phyloP scores from a whole-genome alignment of 2,329 filamentous ascomycete genomes.

The Didymella lethalis region DNA sequence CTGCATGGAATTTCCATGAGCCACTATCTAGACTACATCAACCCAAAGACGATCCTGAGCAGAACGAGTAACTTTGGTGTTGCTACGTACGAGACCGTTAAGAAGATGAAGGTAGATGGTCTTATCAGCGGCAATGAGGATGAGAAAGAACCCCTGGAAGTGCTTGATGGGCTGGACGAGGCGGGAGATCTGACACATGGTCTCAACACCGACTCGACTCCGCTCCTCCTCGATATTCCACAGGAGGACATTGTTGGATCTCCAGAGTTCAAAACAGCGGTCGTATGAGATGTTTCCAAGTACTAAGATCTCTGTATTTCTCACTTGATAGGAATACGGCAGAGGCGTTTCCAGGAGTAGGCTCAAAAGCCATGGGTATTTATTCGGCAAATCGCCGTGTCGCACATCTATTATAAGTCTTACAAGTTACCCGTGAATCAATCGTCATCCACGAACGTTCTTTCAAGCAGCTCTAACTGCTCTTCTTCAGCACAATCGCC shows the following conservation, averaged over 20 bases:
- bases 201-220: not conserved
- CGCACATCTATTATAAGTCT: constrained; percentile 14
- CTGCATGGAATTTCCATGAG: constrained; percentile 27
- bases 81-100: constrained; percentile 28
- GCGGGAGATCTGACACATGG: not conserved
- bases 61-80: constrained; percentile 30
- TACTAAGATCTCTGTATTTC: not conserved
- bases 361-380: constrained; percentile 16
- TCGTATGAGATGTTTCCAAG: not conserved
- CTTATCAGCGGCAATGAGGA: constrained; percentile 15
- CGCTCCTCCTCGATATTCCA: not conserved
- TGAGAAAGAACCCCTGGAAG: not conserved
- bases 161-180: not conserved
- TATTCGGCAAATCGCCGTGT: constrained; percentile 2
- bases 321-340: not conserved
- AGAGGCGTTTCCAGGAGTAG: not conserved
- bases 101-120: constrained; percentile 27
- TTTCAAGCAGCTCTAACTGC: constrained; percentile 8
- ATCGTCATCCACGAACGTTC: constrained; percentile 1
- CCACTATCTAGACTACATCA: constrained; percentile 18
- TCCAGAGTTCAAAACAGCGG: not conserved
- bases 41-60: constrained; percentile 23
- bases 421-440: constrained; percentile 9
- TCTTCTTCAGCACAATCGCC: not conserved
- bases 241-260: not conserved